Base-by-base conservation (phyloP, 345 rosid genomes). In the Salix dunnii region DNA sequence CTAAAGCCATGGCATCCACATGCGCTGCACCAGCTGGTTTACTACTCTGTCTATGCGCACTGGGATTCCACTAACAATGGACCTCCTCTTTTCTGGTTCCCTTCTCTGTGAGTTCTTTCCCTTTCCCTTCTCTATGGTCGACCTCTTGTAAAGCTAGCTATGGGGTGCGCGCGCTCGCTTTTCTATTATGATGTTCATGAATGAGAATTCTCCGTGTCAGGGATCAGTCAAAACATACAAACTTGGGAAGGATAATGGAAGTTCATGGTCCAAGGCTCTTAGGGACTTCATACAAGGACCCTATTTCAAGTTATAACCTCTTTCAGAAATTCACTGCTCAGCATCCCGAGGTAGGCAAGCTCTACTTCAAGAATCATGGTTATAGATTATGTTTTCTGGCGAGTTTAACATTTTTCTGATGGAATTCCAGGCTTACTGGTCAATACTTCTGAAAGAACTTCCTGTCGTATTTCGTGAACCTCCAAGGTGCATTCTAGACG, bases 71-170 rank as follows among this genome's bases (percentile, higher is more conserved):
- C 92, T 69, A 6, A 46, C 72, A 75, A 80, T 33, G 97, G 97
- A 11, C 97, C 91, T 74, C 92, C 97, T 81, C 94, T 79, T 80
- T 94, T 89, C 74, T 91, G 94, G 90, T 93, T 95, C 83, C 99
- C 99, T 84, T 87, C 93, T 74, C 76, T 68, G 99, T 95, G 86
- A 79, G 63, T 65, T 65, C 55, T 21, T 70, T 66, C 40, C 30
- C 61, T 77, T 76, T 69, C 42, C 21, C n/a, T 58, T 40, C 30
- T 55, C 5, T 27, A 35, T 30, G 1, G 1, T 36, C 53, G 6
- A 0, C 67, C 30, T 23, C 6, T n/a, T n/a, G 67, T 27, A 6
- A 14, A 65, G 21, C 33, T 18, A 3, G 10, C 33, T 31, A 33
- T 33, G 36, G 36, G 36, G 36, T 33, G 36, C 6, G 36, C 1